Evolutionary conservation across 106 monocot genomes (phyloP).

Genomic region (Acorus gramineus): DNA sequence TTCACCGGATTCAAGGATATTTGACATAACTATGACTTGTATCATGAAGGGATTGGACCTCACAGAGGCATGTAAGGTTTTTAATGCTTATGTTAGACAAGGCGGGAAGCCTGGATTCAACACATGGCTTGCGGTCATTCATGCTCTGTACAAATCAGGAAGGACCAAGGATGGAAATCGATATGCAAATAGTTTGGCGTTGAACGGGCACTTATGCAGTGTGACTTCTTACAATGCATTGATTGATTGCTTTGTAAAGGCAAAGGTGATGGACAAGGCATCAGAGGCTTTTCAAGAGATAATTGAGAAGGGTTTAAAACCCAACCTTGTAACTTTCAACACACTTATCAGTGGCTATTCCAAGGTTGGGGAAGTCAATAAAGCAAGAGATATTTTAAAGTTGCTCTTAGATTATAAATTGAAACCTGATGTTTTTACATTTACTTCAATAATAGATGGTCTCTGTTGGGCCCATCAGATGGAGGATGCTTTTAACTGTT

Average conservation of each 20-base stretch:
- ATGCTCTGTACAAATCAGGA: constrained; percentile 28
- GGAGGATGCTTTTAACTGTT: constrained; percentile 79
- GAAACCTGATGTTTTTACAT: constrained; percentile 78
- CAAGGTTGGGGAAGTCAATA: constrained; percentile 31
- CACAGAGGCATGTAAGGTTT: constrained; percentile 30
- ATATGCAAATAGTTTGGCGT: constrained; percentile 31
- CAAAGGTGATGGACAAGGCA: constrained; percentile 45
- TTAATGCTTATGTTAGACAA: constrained; percentile 45
- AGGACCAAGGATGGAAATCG: constrained; percentile 21
- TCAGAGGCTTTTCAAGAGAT: constrained; percentile 45
- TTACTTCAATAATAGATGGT: constrained; percentile 76
- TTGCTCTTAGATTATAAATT: constrained; percentile 63
- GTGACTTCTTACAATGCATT: constrained; percentile 71
- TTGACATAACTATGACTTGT: constrained; percentile 45
- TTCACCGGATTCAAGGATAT: constrained; percentile 32
- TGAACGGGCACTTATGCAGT: constrained; percentile 40
- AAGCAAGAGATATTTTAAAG: constrained; percentile 52
- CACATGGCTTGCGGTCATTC: constrained; percentile 38
- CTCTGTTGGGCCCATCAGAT: constrained; percentile 66
- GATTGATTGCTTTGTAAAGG: constrained; percentile 65
- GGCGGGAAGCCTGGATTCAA: constrained; percentile 76
- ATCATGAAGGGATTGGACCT: constrained; percentile 26
- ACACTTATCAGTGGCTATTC: constrained; percentile 68
- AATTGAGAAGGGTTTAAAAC: constrained; percentile 34
- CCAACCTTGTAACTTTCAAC: constrained; percentile 75